Evolutionary conservation across 495 filamentous ascomycete genomes (phyloP), one percentile per base, ranked within the genome.

Genomic region (Penicillium ucsense): DNA sequence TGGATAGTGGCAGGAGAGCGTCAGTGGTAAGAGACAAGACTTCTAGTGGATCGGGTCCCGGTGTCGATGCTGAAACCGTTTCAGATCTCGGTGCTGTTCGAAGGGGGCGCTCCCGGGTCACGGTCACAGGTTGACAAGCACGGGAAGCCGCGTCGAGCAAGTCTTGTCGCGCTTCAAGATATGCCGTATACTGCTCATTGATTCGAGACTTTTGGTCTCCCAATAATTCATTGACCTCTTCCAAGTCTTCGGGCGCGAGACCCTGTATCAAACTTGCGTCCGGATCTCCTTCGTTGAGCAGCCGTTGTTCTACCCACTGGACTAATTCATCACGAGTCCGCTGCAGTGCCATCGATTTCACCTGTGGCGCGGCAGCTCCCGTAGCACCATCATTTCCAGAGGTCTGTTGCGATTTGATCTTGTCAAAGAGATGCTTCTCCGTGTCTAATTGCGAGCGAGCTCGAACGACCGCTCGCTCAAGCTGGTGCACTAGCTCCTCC

Each of bases 291-390:
- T 77, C 78, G 45, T 70, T 77, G 31, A 71, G 67, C 6, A 88
- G 65, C 49, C 84, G 83, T 8, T 72, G 67, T 58, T 88, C 83
- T 27, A 88, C 83, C 84, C 84, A 88, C 52, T 74, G 72, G 35
- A 87, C 82, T 45, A 88, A 64, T 42, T 80, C 81, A 55, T 79
- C 74, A 28, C 84, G 71, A 3, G 80, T 80, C n/a, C 59, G 59
- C 44, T 71, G 67, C 44, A 80, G 56, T 9, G 80, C 81, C 10
- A 20, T 44, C 3, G 52, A 41, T 47, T 70, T 74, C 32, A 71
- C 47, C 34, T 71, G 72, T 3, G 69, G 61, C 4, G 54, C 8
- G 28, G 47, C 8, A 32, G 50, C 43, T 3, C 39, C 49, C 1
- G 28, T 11, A n/a, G 4, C 20, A 9, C 43, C 9, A 49, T 58